Evolutionary conservation across 108 stramenopile genomes (phyloP).

Genomic region (Nitzschia palea): DNA sequence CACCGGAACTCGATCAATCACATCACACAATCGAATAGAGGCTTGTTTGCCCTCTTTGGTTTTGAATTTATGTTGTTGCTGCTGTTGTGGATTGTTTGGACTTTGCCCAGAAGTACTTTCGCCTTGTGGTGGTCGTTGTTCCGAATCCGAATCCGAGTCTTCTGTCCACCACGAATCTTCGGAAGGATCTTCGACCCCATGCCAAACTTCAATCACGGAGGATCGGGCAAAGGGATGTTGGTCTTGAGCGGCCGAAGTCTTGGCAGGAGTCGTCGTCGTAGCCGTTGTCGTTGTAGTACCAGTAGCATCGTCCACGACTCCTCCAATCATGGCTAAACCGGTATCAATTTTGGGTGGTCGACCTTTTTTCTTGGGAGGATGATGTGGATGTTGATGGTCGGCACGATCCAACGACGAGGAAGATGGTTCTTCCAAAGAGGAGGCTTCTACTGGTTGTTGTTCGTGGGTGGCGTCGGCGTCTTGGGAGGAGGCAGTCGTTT

Average conservation of each 20-base stretch:
- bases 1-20: slow-evolving; percentile 75
- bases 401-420: background rate
- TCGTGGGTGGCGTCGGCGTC: background rate
- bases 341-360: slow-evolving; percentile 9
- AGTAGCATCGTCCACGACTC: too few relatives aligned
- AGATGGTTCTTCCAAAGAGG: background rate
- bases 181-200: slow-evolving; percentile 41
- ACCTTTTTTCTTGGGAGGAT: slow-evolving; percentile 6
- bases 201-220: slow-evolving; percentile 82
- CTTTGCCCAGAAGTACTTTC: slow-evolving; percentile 16
- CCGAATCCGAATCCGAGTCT: slow-evolving; percentile 22
- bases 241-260: slow-evolving; percentile 43
- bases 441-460: background rate
- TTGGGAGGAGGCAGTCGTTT: background rate
- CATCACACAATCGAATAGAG: slow-evolving; percentile 69
- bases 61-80: slow-evolving; percentile 11
- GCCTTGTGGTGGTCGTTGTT: background rate
- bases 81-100: slow-evolving; percentile 1
- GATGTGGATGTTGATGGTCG: background rate
- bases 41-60: slow-evolving; percentile 12
- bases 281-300: background rate
- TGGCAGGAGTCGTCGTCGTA: background rate
- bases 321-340: background rate
- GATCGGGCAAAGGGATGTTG: slow-evolving; percentile 82
- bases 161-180: slow-evolving; percentile 34